phyloP scores from a whole-genome alignment of 2,329 filamentous ascomycete genomes.

The Clathrospora elynae region DNA sequence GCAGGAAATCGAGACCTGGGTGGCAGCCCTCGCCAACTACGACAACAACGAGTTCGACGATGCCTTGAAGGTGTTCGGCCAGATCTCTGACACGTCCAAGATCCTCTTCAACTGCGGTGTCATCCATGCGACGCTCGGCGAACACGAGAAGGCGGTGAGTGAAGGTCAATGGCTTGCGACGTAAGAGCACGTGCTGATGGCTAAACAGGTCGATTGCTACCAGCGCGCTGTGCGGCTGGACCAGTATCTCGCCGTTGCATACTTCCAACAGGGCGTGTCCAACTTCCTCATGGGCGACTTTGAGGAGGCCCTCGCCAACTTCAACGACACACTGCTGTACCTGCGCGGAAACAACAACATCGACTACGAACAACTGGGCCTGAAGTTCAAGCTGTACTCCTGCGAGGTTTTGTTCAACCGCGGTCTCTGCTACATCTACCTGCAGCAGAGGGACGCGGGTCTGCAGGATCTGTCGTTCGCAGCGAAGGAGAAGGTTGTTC shows the following conservation, averaged over 20 bases:
- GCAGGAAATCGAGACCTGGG: conserved; percentile 99
- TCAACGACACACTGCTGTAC: conserved; percentile 96
- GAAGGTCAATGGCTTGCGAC: background rate
- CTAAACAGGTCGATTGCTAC: conserved; percentile 82
- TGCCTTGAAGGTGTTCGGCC: conserved; percentile 79
- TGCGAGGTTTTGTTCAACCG: conserved; percentile 98
- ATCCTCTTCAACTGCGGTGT: conserved; percentile 99
- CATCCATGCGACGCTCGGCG: conserved; percentile 93
- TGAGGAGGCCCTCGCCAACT: conserved; percentile 95
- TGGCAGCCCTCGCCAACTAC: conserved; percentile 85
- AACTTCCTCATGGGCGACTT: conserved; percentile 98
- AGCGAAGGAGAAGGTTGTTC: conserved; percentile 92
- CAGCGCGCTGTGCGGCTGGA: conserved; percentile 89
- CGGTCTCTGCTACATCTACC: conserved; percentile 94
- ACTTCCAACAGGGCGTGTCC: conserved; percentile 97
- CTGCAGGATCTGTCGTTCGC: conserved; percentile 90
- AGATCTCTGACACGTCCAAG: conserved; percentile 93
- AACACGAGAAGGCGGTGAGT: conserved; percentile 92
- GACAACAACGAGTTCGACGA: conserved; percentile 98
- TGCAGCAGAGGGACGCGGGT: conserved; percentile 87
- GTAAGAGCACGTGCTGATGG: conserved; percentile 23
- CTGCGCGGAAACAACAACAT: conserved; percentile 95
- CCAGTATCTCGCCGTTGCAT: conserved; percentile 94
- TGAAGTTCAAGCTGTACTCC: conserved; percentile 95
- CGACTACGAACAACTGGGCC: conserved; percentile 93